A percentile compares a stretch with the other conserved stretches of the same genome.
Conservation (phyloP, 306 rosid species). For the Potentilla sterilis region DNA sequence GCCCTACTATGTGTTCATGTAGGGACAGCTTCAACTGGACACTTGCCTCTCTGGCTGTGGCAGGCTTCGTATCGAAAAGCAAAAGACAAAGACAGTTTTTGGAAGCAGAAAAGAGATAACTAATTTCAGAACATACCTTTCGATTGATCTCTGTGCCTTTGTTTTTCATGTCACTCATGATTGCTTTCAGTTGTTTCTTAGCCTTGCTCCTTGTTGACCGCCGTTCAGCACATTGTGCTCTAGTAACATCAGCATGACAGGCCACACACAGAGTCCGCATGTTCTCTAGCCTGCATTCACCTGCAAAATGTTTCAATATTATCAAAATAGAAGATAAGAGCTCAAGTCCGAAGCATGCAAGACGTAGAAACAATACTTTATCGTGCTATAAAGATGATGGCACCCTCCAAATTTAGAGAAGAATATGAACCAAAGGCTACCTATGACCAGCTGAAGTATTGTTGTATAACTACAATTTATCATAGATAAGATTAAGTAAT, state of each 20-base stretch:
- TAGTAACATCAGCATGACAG: conserved; percentile 80
- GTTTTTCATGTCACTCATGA: conserved; percentile 45
- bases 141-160: conserved; percentile 21
- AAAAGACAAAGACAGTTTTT: background rate
- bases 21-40: background rate
- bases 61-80: background rate
- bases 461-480: background rate
- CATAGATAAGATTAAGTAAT: background rate
- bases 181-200: conserved; percentile 64
- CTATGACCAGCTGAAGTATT: background rate
- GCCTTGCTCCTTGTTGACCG: conserved; percentile 63
- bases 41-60: background rate
- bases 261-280: conserved; percentile 94
- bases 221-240: conserved; percentile 74
- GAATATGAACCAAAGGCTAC: too few species aligned
- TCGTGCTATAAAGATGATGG: background rate
- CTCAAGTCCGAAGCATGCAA: background rate
- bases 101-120: conserved; percentile 11
- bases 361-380: background rate
- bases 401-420: background rate
- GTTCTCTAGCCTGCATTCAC: conserved; percentile 89
- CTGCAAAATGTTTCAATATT: conserved; percentile 31
- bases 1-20: background rate
- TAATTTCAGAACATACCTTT: conserved; percentile 42
- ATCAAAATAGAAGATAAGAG: conserved; percentile 4